phyloP scores from a whole-genome alignment of 169 alveolate species.

The Plasmodium berghei region DNA sequence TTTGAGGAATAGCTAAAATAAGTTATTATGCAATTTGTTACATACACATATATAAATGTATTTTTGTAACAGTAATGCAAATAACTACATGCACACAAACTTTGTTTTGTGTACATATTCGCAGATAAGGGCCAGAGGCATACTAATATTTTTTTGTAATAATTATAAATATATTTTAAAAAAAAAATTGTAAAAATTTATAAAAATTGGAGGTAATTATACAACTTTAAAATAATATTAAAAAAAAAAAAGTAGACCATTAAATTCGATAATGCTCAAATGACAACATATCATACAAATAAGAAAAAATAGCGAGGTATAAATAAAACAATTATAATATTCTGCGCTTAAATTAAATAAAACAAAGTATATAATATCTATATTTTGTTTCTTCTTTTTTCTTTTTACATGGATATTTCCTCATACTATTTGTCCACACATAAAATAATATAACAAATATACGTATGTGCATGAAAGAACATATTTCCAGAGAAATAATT shows the following conservation, averaged over 20 bases:
- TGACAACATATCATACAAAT: conserved; percentile 6
- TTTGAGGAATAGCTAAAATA: too few relatives aligned
- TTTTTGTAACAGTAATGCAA: neutral
- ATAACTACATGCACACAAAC: neutral
- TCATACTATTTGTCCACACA: neutral
- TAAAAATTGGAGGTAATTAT: neutral
- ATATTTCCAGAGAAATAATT: neutral
- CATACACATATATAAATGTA: neutral
- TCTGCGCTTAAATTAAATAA: too few relatives aligned
- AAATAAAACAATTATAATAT: too few relatives aligned
- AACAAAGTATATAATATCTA: too few relatives aligned
- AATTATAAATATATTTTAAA: conserved; percentile 40
- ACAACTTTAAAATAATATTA: neutral
- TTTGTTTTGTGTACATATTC: neutral
- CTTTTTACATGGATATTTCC: neutral
- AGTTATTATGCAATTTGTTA: neutral
- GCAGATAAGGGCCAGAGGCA: conserved; percentile 36
- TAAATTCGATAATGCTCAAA: conserved; percentile 63
- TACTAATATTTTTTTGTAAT: conserved; percentile 33
- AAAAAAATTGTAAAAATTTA: neutral
- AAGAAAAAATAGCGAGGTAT: neutral
- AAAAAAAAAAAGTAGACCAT: conserved; percentile 20
- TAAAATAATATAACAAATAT: neutral
- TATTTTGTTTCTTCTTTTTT: neutral
- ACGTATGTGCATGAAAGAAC: neutral